phyloP scores from a whole-genome alignment of 305 asterid genomes.

The Solanum hybrid region DNA sequence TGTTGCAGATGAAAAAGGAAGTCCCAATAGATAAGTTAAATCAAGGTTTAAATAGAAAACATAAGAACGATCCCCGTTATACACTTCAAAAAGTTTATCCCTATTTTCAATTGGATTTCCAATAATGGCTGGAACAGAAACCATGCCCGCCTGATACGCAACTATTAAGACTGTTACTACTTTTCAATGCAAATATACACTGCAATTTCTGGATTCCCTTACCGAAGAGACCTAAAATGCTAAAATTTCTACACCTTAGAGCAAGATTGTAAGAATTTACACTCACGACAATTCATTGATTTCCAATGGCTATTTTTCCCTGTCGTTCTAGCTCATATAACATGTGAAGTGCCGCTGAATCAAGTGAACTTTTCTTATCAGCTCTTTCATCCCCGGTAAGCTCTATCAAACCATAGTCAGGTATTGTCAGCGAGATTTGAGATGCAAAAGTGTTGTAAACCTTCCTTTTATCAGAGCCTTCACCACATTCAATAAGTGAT shows the following conservation, averaged over 20 bases:
- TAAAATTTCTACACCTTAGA: not conserved
- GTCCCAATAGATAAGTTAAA: not conserved
- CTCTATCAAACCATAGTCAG: slow-evolving; percentile 46
- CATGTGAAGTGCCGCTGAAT: slow-evolving; percentile 77
- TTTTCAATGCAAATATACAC: not conserved
- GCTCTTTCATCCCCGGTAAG: slow-evolving; percentile 57
- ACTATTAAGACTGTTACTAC: not conserved
- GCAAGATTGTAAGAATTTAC: not conserved
- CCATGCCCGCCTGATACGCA: not conserved
- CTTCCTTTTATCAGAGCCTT: slow-evolving; percentile 20
- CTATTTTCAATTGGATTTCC: not conserved
- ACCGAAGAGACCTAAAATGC: not conserved
- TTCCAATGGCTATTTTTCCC: slow-evolving; percentile 38
- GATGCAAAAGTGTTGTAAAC: slow-evolving; percentile 63
- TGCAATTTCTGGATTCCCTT: not conserved
- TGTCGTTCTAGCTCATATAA: slow-evolving; percentile 52
- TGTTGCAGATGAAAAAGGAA: not conserved
- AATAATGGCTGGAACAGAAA: not conserved
- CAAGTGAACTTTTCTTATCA: slow-evolving; percentile 81
- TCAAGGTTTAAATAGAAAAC: not conserved
- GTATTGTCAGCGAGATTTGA: slow-evolving; percentile 54
- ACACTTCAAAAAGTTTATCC: not conserved
- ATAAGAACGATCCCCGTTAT: not conserved
- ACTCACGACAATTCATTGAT: not conserved
- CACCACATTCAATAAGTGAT: slow-evolving; percentile 43